phyloP scores from a whole-genome alignment of 2,329 filamentous ascomycete genomes.

The Hymenoscyphus fructigenus region DNA sequence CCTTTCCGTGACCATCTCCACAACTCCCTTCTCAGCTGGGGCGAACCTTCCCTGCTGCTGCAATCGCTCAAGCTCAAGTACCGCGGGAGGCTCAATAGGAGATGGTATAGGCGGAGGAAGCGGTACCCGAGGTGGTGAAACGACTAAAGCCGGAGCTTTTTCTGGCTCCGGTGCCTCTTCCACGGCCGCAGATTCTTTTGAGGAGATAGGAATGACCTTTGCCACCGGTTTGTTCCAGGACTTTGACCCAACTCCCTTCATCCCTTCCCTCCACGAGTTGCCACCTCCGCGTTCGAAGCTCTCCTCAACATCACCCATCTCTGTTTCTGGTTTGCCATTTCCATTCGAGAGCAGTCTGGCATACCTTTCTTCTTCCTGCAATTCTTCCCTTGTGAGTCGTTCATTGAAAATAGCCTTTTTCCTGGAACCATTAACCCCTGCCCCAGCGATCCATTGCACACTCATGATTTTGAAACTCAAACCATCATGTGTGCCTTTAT shows the following conservation, averaged over 20 bases:
- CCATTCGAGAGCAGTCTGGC: slow-evolving; percentile 17
- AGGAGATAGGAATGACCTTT: neutral
- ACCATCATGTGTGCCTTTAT: slow-evolving; percentile 41
- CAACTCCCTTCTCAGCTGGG: slow-evolving; percentile 8
- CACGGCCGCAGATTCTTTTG: neutral
- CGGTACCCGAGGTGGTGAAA: neutral
- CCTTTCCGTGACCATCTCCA: slow-evolving; percentile 21
- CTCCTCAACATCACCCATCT: slow-evolving; percentile 16
- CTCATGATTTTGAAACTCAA: slow-evolving; percentile 83
- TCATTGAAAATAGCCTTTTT: slow-evolving; percentile 27
- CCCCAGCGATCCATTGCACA: slow-evolving; percentile 84
- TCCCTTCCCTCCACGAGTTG: slow-evolving; percentile 13
- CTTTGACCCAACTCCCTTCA: slow-evolving; percentile 27
- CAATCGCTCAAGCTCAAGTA: neutral
- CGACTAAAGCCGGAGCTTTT: neutral
- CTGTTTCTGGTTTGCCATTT: slow-evolving; percentile 5
- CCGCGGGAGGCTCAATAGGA: neutral
- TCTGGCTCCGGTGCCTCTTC: neutral
- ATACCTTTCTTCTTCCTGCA: slow-evolving; percentile 23
- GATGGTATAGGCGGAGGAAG: slow-evolving; percentile 7
- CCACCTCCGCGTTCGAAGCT: slow-evolving; percentile 25
- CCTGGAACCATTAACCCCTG: slow-evolving; percentile 46
- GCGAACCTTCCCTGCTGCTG: neutral
- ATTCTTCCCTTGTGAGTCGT: slow-evolving; percentile 22
- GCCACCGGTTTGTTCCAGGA: slow-evolving; percentile 28